These are phyloP conservation scores for Pseudocercospora pini-densiflorae DNA, from an alignment of 2,329 filamentous ascomycete species.

Conservation along the genomic window DNA sequence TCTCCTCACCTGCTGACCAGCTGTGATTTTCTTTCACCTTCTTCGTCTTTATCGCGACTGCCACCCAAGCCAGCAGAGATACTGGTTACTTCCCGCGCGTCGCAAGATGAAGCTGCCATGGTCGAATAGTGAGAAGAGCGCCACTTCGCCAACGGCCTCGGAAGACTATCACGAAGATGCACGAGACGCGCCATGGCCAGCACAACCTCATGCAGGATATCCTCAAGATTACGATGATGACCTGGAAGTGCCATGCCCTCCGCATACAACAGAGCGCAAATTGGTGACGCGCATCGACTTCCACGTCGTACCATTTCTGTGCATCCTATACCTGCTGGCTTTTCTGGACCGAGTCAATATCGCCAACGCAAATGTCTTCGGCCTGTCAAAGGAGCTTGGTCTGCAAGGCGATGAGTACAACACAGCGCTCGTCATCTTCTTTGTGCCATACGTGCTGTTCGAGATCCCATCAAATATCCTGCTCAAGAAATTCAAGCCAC, in stretches of 20 bases:
- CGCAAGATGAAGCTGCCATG: conserved; percentile 18
- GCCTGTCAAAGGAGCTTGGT: conserved; percentile 52
- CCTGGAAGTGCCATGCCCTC: conserved; percentile 44
- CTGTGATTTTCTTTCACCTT: not conserved
- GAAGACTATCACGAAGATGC: conserved; percentile 12
- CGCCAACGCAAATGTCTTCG: conserved; percentile 57
- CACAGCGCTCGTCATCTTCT: conserved; percentile 59
- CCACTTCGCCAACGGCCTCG: conserved; percentile 10
- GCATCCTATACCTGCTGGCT: conserved; percentile 54
- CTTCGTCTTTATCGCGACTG: not conserved
- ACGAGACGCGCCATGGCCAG: not conserved
- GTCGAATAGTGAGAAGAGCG: conserved; percentile 9
- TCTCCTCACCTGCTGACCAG: conserved; percentile 3
- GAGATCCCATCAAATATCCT: conserved; percentile 60
- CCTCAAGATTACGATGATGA: conserved; percentile 40
- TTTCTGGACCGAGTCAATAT: conserved; percentile 54
- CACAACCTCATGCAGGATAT: not conserved
- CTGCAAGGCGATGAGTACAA: conserved; percentile 55
- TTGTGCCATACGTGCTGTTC: conserved; percentile 57
- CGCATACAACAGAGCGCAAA: conserved; percentile 55
- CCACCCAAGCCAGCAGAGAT: not conserved
- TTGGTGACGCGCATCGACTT: conserved; percentile 52
- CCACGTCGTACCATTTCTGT: conserved; percentile 55
- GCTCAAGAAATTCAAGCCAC: conserved; percentile 57
- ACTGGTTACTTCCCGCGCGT: not conserved